A percentile compares a stretch with the other conserved stretches of the same genome.
These are phyloP conservation scores for Daldinia concentrica DNA, from an alignment of 495 filamentous ascomycete genomes.

Conservation along the genomic window DNA sequence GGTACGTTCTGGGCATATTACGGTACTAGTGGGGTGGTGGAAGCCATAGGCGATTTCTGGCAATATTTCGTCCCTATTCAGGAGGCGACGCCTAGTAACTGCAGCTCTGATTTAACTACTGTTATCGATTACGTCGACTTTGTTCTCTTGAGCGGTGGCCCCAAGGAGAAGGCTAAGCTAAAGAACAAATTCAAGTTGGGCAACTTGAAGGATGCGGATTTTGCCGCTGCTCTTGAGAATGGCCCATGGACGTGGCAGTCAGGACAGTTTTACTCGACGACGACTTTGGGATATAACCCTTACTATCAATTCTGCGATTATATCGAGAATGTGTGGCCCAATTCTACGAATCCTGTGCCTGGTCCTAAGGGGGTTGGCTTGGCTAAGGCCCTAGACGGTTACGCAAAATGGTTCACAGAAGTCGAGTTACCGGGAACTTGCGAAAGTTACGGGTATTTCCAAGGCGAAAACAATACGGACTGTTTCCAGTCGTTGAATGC, in stretches of 20 bases:
- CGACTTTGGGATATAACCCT: constrained; percentile 52
- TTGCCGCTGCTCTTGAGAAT: constrained; percentile 62
- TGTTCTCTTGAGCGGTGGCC: constrained; percentile 54
- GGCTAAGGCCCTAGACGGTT: constrained; percentile 58
- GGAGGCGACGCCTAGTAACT: constrained; percentile 71
- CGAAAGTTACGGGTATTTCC: constrained; percentile 58
- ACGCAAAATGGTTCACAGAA: constrained; percentile 62
- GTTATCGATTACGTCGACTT: constrained; percentile 68
- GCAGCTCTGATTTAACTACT: constrained; percentile 63
- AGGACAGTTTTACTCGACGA: constrained; percentile 57
- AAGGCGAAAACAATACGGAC: constrained; percentile 53
- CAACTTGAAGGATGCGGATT: constrained; percentile 65
- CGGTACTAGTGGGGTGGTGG: constrained; percentile 68
- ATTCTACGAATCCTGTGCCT: constrained; percentile 44
- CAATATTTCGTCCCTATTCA: constrained; percentile 72
- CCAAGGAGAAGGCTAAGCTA: constrained; percentile 56
- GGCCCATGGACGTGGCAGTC: constrained; percentile 66
- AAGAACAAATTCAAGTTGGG: constrained; percentile 68
- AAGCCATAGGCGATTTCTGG: constrained; percentile 72
- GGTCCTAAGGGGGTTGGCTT: constrained; percentile 57
- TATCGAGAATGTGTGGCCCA: constrained; percentile 49
- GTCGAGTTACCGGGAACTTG: constrained; percentile 57
- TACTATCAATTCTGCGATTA: constrained; percentile 65
- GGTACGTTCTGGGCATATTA: constrained; percentile 76
- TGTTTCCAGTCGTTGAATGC: constrained; percentile 69